phyloP scores from a whole-genome alignment of 805 yeast genomes.

The Yarrowia sp. region DNA sequence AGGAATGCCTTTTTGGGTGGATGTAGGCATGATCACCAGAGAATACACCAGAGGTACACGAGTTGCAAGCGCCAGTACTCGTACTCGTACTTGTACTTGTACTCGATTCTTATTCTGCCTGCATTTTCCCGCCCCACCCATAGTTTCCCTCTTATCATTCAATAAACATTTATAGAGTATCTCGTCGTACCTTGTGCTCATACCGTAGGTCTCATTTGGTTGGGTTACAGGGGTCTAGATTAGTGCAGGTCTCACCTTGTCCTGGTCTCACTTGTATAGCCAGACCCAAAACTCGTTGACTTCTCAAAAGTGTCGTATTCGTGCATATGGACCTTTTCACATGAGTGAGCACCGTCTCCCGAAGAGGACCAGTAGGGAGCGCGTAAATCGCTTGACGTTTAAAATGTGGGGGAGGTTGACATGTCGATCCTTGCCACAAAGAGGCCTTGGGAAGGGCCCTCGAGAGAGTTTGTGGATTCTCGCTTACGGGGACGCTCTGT shows the following conservation, averaged over 20 bases:
- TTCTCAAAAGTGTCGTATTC: not conserved
- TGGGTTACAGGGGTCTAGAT: conserved; percentile 10
- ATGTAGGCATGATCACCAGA: too few species aligned
- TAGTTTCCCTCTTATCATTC: not conserved
- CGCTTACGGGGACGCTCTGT: too few species aligned
- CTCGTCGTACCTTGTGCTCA: too few species aligned
- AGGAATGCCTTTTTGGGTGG: too few species aligned
- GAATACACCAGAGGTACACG: too few species aligned
- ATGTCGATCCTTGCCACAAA: conserved; percentile 18
- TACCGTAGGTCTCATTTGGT: not conserved
- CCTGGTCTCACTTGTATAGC: not conserved
- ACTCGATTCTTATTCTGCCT: too few species aligned
- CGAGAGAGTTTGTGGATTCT: too few species aligned
- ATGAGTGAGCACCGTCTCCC: conserved; percentile 1
- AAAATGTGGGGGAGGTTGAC: conserved; percentile 9
- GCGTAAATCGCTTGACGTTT: conserved; percentile 1
- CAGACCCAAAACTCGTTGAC: too few species aligned
- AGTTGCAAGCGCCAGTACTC: too few species aligned
- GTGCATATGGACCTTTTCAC: conserved; percentile 24
- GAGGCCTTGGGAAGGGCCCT: not conserved
- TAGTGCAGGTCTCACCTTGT: conserved; percentile 26
- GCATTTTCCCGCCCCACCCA: too few species aligned
- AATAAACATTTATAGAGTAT: not conserved
- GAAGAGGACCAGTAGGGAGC: not conserved
- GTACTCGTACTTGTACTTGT: too few species aligned